Evolutionary conservation across 345 rosid genomes (phyloP).

Genomic region (Syzygium oleosum): DNA sequence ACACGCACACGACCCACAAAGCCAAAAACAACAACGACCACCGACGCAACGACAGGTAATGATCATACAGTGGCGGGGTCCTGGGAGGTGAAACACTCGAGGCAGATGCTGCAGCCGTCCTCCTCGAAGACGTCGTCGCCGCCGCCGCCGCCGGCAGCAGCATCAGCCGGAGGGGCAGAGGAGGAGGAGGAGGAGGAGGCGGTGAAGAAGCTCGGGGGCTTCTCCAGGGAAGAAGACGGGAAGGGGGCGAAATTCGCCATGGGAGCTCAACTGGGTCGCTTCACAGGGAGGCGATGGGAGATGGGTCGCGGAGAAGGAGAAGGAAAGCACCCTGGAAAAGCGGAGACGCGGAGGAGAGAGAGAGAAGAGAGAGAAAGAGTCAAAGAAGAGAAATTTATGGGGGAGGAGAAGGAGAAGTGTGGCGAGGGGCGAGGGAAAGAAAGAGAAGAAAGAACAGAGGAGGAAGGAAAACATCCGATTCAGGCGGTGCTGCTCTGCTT

Average conservation of each 20-base stretch:
- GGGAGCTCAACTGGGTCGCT: not conserved
- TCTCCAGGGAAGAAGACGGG: slow-evolving; percentile 16
- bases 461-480: not conserved
- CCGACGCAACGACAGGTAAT: not conserved
- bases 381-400: slow-evolving; percentile 10
- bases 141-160: slow-evolving; percentile 5
- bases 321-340: slow-evolving; percentile 20
- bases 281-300: not conserved
- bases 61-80: slow-evolving; percentile 59
- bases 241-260: slow-evolving; percentile 34
- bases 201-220: slow-evolving; percentile 17
- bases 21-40: not conserved
- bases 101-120: slow-evolving; percentile 86
- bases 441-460: slow-evolving; percentile 3
- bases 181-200: slow-evolving; percentile 31
- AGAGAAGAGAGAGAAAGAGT: slow-evolving; percentile 7
- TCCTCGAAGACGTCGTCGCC: slow-evolving; percentile 49
- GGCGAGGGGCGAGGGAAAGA: not conserved
- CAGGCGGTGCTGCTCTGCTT: not conserved
- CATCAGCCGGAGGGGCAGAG: not conserved
- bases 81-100: slow-evolving; percentile 58
- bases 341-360: slow-evolving; percentile 5
- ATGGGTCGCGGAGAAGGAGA: not conserved
- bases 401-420: not conserved
- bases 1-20: not conserved